These are phyloP conservation scores for Cordyceps cateniannulata DNA, from an alignment of 2,329 filamentous ascomycete species.

Conservation along the genomic window DNA sequence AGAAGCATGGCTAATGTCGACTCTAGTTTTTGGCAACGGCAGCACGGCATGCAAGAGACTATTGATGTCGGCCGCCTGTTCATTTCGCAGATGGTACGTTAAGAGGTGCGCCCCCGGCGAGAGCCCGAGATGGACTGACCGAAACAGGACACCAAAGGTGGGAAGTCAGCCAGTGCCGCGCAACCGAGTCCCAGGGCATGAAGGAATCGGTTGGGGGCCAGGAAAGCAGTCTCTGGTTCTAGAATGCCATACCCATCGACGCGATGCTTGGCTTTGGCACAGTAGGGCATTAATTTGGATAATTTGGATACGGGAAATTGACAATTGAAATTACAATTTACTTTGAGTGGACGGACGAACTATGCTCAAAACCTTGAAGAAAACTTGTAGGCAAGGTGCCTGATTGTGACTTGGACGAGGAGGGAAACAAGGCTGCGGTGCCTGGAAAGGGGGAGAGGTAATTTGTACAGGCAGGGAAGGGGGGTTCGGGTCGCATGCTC, in stretches of 20 bases:
- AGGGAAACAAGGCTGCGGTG: not conserved
- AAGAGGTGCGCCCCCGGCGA: not conserved
- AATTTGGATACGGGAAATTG: not conserved
- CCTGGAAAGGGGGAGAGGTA: not conserved
- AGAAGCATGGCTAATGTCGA: constrained; percentile 17
- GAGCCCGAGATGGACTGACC: not conserved
- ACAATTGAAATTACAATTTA: not conserved
- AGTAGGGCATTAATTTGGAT: not conserved
- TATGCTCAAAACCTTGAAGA: not conserved
- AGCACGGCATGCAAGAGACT: constrained; percentile 50
- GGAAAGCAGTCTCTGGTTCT: no score
- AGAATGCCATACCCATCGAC: not conserved
- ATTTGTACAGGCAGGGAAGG: no score
- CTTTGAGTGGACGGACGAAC: not conserved
- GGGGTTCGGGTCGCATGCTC: constrained; percentile 1
- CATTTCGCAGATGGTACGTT: constrained; percentile 41
- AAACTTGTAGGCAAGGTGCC: not conserved
- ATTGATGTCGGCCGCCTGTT: constrained; percentile 49
- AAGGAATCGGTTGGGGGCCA: not conserved
- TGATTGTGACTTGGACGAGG: not conserved
- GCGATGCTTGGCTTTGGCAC: not conserved
- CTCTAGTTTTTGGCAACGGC: constrained; percentile 54
- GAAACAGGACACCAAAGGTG: not conserved
- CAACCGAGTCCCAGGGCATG: not conserved
- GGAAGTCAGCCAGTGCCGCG: not conserved